Conservation (phyloP, 176 grass and related monocot genomes). For the Oryza longistaminata region DNA sequence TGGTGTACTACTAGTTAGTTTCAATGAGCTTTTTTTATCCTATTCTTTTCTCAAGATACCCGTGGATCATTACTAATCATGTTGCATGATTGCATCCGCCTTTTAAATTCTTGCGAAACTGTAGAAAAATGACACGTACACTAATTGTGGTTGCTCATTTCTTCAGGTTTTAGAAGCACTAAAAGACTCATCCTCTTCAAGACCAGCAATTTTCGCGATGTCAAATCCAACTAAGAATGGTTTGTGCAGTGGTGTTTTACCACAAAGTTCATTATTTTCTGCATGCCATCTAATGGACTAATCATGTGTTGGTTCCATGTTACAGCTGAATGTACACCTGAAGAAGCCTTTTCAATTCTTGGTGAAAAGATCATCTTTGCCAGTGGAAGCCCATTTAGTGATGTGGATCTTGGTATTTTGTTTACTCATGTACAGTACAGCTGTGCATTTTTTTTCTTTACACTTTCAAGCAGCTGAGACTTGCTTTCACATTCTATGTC, state of each 20-base stretch:
- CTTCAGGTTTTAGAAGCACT: conserved; percentile 85
- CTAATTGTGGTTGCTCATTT: conserved; percentile 16
- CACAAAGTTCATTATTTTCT: conserved; percentile 18
- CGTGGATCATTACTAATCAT: not conserved
- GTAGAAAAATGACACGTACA: conserved; percentile 11
- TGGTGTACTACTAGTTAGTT: not conserved
- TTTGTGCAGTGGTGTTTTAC: conserved; percentile 48
- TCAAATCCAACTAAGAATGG: conserved; percentile 98
- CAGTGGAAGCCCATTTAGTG: conserved; percentile 88
- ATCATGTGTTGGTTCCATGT: conserved; percentile 34
- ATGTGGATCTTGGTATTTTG: conserved; percentile 83
- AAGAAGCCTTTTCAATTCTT: conserved; percentile 85
- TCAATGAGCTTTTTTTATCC: not conserved
- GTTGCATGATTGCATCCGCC: not conserved
- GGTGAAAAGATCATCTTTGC: conserved; percentile 88
- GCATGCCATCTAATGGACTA: conserved; percentile 27
- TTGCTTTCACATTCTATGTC: conserved; percentile 14
- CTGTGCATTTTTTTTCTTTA: not conserved
- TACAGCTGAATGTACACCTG: conserved; percentile 90
- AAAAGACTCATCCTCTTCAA: conserved; percentile 87
- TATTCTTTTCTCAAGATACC: conserved; percentile 26
- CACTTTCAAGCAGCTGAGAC: not conserved
- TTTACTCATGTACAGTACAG: not conserved
- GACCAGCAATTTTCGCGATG: conserved; percentile 96
- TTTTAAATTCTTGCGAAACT: conserved; percentile 2